phyloP scores from a whole-genome alignment of 2,329 filamentous ascomycete species.

The Juglanconis juglandina region DNA sequence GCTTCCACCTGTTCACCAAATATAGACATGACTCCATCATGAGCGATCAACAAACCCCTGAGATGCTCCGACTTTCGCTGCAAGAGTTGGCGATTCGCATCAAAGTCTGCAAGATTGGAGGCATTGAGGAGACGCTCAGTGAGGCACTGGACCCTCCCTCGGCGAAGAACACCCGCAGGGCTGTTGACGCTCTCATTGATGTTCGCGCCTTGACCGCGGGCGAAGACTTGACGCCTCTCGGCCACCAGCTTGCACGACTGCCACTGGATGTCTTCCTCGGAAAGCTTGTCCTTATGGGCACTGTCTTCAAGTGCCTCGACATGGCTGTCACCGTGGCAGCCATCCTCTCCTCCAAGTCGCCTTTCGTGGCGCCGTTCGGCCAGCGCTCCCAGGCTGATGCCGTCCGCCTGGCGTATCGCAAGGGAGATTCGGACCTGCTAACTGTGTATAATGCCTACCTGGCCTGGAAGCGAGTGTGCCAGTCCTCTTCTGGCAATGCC shows the following conservation, averaged over 20 bases:
- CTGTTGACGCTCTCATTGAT: slow-evolving; percentile 89
- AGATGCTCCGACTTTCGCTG: slow-evolving; percentile 89
- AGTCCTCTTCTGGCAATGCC: slow-evolving; percentile 51
- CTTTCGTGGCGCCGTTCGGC: slow-evolving; percentile 83
- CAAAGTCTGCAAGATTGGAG: slow-evolving; percentile 94
- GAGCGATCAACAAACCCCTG: slow-evolving; percentile 89
- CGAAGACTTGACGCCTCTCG: slow-evolving; percentile 84
- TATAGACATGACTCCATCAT: slow-evolving; percentile 81
- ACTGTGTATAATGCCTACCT: slow-evolving; percentile 93
- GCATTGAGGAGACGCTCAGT: slow-evolving; percentile 84
- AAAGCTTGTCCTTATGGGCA: slow-evolving; percentile 84
- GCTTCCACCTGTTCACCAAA: slow-evolving; percentile 93
- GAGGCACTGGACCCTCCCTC: slow-evolving; percentile 88
- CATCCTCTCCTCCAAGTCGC: slow-evolving; percentile 90
- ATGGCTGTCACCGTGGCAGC: slow-evolving; percentile 89
- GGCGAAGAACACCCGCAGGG: slow-evolving; percentile 85
- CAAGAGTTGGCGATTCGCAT: slow-evolving; percentile 94
- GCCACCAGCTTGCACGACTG: slow-evolving; percentile 79
- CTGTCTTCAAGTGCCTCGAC: slow-evolving; percentile 86
- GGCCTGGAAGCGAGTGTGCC: slow-evolving; percentile 81
- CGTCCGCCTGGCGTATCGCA: slow-evolving; percentile 73
- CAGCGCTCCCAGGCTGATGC: slow-evolving; percentile 78
- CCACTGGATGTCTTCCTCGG: slow-evolving; percentile 93
- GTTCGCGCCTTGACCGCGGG: slow-evolving; percentile 78
- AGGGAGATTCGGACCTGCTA: slow-evolving; percentile 85